A percentile compares a stretch with the other conserved stretches of the same genome.
Evolutionary conservation across 164 flowering plant species (phyloP).

Genomic region (Euptelea pleiosperma): DNA sequence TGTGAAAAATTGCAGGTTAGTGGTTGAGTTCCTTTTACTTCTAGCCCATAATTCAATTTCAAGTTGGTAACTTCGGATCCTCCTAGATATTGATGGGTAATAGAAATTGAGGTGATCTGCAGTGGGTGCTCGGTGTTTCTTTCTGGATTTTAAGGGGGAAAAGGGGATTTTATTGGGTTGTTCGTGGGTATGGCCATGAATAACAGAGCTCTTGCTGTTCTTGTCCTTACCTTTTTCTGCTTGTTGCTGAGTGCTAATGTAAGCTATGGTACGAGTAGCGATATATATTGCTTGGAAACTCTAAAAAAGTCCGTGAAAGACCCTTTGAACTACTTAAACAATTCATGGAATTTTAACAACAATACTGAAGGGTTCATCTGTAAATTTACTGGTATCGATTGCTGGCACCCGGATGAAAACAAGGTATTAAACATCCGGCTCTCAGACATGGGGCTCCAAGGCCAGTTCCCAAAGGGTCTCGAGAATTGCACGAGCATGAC

Average conservation of each 20-base stretch:
- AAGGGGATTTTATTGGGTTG: no score
- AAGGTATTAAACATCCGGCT: constrained; percentile 56
- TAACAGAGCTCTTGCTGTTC: constrained; percentile 8
- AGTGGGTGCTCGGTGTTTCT: no score
- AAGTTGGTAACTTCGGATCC: no score
- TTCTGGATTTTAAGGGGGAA: no score
- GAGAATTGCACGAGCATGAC: constrained; percentile 57
- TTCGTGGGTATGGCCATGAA: constrained; percentile 15
- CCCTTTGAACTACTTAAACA: constrained; percentile 32
- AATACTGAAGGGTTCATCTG: constrained; percentile 63
- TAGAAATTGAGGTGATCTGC: no score
- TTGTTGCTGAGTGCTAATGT: constrained; percentile 20
- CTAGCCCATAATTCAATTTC: no score
- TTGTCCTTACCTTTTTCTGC: constrained; percentile 13
- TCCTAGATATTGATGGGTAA: no score
- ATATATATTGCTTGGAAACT: constrained; percentile 53
- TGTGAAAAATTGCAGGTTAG: not conserved
- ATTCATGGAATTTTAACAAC: constrained; percentile 57
- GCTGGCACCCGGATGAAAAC: constrained; percentile 83
- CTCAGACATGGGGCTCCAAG: constrained; percentile 55
- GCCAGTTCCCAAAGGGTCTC: constrained; percentile 61
- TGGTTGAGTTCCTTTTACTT: no score
- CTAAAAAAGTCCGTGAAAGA: constrained; percentile 49
- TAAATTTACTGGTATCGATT: constrained; percentile 58
- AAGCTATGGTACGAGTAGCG: constrained; percentile 30